These are phyloP conservation scores for Suhomyces yuchorum DNA, from an alignment of 1,139 yeast genomes.

Conservation along the genomic window DNA sequence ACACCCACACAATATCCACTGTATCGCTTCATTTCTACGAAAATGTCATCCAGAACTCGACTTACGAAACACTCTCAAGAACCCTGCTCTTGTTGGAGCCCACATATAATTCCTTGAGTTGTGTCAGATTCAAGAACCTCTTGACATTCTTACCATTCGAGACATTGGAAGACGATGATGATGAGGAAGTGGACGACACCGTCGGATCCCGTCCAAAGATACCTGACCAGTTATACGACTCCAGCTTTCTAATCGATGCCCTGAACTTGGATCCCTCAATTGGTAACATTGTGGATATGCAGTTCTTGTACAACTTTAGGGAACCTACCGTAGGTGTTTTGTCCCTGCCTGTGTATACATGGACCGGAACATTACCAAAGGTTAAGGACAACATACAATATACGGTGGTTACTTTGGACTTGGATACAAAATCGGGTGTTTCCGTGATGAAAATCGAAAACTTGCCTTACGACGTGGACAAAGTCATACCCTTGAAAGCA, in stretches of 20 bases:
- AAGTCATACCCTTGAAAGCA: slow-evolving; percentile 60
- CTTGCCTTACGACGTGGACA: slow-evolving; percentile 75
- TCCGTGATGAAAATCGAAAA: slow-evolving; percentile 63
- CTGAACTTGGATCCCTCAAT: slow-evolving; percentile 58
- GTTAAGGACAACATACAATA: slow-evolving; percentile 65
- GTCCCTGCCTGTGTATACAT: slow-evolving; percentile 62
- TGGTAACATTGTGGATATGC: slow-evolving; percentile 63
- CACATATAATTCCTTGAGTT: slow-evolving; percentile 53
- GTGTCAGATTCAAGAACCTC: slow-evolving; percentile 69
- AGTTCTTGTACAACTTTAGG: slow-evolving; percentile 68
- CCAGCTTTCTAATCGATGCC: slow-evolving; percentile 62
- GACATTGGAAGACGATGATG: slow-evolving; percentile 46
- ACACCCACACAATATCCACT: slow-evolving; percentile 56
- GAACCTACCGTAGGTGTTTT: slow-evolving; percentile 81
- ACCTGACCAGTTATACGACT: slow-evolving; percentile 33
- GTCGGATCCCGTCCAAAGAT: slow-evolving; percentile 13
- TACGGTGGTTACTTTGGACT: slow-evolving; percentile 66
- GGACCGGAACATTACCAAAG: slow-evolving; percentile 73
- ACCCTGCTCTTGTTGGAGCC: slow-evolving; percentile 70
- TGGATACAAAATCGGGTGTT: slow-evolving; percentile 63
- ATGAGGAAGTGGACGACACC: slow-evolving; percentile 26
- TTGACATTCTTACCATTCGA: slow-evolving; percentile 74
- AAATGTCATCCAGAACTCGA: slow-evolving; percentile 55
- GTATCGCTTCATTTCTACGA: slow-evolving; percentile 88
- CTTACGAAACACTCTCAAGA: slow-evolving; percentile 47